Evolutionary conservation across 176 grass and related monocot genomes (phyloP).

Genomic region (Juncus effusus): DNA sequence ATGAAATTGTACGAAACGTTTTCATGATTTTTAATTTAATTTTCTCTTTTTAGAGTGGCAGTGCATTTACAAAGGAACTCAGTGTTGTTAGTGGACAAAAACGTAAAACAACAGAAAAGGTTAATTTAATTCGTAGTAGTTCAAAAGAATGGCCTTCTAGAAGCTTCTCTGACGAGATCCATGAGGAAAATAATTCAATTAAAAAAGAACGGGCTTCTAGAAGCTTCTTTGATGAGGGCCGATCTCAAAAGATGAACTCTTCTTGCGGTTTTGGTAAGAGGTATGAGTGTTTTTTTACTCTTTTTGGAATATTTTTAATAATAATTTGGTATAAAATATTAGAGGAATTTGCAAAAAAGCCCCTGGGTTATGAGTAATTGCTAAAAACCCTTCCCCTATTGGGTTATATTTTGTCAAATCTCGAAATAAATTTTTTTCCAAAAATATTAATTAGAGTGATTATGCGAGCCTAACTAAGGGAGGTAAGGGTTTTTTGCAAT

Average conservation of each 20-base stretch:
- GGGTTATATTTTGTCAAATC: too few relatives aligned
- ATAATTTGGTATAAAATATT: too few relatives aligned
- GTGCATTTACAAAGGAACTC: slow-evolving; percentile 14
- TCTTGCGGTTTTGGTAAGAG: slow-evolving; percentile 3
- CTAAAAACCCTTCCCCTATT: too few relatives aligned
- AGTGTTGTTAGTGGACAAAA: slow-evolving; percentile 9
- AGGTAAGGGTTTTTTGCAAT: too few relatives aligned
- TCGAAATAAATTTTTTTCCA: too few relatives aligned
- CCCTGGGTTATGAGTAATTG: too few relatives aligned
- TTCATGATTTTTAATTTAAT: not conserved
- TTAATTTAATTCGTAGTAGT: not conserved
- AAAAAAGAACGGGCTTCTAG: not conserved
- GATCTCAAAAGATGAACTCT: slow-evolving; percentile 6
- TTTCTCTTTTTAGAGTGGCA: slow-evolving; percentile 8
- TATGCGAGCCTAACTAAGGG: too few relatives aligned
- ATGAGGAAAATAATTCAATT: not conserved
- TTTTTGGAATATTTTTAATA: too few relatives aligned
- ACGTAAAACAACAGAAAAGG: slow-evolving; percentile 11
- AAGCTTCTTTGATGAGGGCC: slow-evolving; percentile 8
- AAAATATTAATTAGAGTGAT: too few relatives aligned
- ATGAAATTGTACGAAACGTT: too few relatives aligned
- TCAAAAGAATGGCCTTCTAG: slow-evolving; percentile 18
- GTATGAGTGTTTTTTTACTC: not conserved
- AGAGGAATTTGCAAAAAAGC: too few relatives aligned
- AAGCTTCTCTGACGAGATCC: slow-evolving; percentile 8